Evolutionary conservation across 1,284 basidiomycete species (phyloP), one percentile per base, ranked within the genome.

Genomic region (Ceratorhiza oryzae-sativae): DNA sequence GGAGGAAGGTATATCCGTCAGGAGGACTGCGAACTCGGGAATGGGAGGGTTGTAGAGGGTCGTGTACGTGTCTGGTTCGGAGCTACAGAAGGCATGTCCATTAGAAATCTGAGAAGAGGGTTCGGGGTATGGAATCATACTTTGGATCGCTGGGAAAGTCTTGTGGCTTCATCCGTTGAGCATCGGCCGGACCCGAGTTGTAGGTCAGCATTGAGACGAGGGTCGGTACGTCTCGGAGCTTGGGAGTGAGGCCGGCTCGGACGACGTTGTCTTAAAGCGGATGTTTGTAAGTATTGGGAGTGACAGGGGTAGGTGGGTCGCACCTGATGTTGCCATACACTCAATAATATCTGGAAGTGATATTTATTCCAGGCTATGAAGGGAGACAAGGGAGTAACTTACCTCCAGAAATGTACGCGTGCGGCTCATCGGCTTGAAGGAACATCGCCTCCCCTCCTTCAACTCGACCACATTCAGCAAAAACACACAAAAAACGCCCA

Each of bases 241-340:
- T 99, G 12, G 97, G 97, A 0, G 97, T 99, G 49, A 99, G 88
- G 20, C 97, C 97, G 1, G 97, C 97, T 58, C 97, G 92, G 72
- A 99, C 97, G 79, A 99, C 97, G 80, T 99, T 99, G 83, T 99
- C 97, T n/a, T 72, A 73, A 4, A 27, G 36, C 25, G 30, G n/a
- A 8, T 55, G 13, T 55, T 55, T 34, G 51, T 49, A 45, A 53
- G 58, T 39, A 48, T 49, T 41, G 27, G 59, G 34, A 18, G 12
- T 10, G 20, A n/a, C 13, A 18, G 36, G 25, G n/a, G n/a, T n/a
- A 9, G 6, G 36, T 6, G 51, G 51, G 55, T 63, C 18, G 36
- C 27, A 74, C 74, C 80, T 0, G 94, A 97, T 71, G 95, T 96
- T 30, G 95, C 95, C 95, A 97, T 98, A 83, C 94, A 96, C 79